Evolutionary conservation across 2,329 filamentous ascomycete genomes (phyloP), one percentile per base, ranked within the genome.

Genomic region (Hymenoscyphus fructigenus): DNA sequence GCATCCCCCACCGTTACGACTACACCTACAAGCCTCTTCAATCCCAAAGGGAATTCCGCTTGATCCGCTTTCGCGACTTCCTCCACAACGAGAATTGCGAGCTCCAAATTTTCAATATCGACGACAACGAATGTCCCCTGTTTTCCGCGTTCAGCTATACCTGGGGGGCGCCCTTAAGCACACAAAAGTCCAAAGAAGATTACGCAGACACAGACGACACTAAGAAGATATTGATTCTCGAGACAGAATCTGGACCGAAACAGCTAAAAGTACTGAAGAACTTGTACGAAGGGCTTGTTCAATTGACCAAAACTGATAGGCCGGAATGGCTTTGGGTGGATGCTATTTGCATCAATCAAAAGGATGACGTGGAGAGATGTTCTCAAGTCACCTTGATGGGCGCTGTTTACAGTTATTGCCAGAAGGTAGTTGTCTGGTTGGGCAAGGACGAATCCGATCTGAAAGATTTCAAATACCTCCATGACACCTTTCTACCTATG

Each of bases 301-400:
- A 63, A 41, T 50, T 63, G 14, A 41, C 61, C 7, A 59, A 55
- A 55, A 59, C 38, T 5, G 44, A 55, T 7, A 38, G 10, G 26
- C 61, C 61, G 41, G 26, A 63, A 9, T 63, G 38, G n/a, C 57
- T 66, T 15, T 63, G 63, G 63, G 60, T 65, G n/a, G 63, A 65
- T 57, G 63, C 63, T 2, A 50, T 69, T 12, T 66, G 64, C 28
- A 64, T 66, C 38, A 64, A 66, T 57, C 65, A 66, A 44, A 41
- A 64, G 2, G 55, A 66, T 28, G 20, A 34, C n/a, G 7, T 44
- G 15, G 65, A 66, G 57, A 59, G 65, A 23, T 34, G 29, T 44
- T 56, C 34, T 2, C 65, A 66, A 50, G 65, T 66, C 1, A 50
- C 53, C 14, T 28, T 58, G 9, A 66, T 66, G 65, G 59, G 59